Percentiles rank a stretch among this genome's conserved stretches.
These are phyloP conservation scores for Cetradonia linearis DNA, from an alignment of 495 filamentous ascomycete species.

Conservation along the genomic window DNA sequence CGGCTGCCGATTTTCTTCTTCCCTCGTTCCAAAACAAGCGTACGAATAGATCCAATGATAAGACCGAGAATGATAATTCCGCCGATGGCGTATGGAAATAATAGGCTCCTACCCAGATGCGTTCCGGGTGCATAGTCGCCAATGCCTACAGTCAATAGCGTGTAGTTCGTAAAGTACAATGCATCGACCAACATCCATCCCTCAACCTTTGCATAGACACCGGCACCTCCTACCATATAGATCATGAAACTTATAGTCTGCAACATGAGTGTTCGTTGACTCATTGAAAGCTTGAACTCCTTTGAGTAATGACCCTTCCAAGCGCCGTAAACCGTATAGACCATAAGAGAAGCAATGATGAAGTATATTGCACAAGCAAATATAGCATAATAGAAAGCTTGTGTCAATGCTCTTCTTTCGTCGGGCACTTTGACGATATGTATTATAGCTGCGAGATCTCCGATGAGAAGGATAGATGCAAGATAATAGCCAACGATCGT, in stretches of 20 bases:
- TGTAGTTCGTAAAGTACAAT: slow-evolving; percentile 77
- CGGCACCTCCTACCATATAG: slow-evolving; percentile 64
- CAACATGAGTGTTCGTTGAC: slow-evolving; percentile 76
- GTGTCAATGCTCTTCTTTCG: slow-evolving; percentile 44
- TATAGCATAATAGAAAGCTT: slow-evolving; percentile 74
- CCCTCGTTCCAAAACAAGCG: slow-evolving; percentile 67
- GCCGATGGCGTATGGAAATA: slow-evolving; percentile 71
- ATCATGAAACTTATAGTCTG: slow-evolving; percentile 72
- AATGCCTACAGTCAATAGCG: slow-evolving; percentile 74
- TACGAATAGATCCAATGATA: slow-evolving; percentile 72
- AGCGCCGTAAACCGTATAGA: slow-evolving; percentile 59
- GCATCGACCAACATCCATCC: slow-evolving; percentile 69
- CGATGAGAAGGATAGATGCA: slow-evolving; percentile 54
- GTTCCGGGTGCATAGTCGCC: slow-evolving; percentile 57
- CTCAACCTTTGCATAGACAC: slow-evolving; percentile 63
- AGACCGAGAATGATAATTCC: slow-evolving; percentile 78
- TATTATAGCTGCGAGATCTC: slow-evolving; percentile 46
- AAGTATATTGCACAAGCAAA: slow-evolving; percentile 70
- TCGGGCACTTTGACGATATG: slow-evolving; percentile 39
- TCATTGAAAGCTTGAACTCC: slow-evolving; percentile 60
- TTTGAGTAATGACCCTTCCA: slow-evolving; percentile 51
- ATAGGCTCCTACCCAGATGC: slow-evolving; percentile 51
- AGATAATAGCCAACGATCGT: slow-evolving; percentile 56
- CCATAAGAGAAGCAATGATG: slow-evolving; percentile 59
- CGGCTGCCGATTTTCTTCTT: slow-evolving; percentile 58